Evolutionary conservation across 106 monocot genomes (phyloP), one percentile per base, ranked within the genome.

Genomic region (Phalaenopsis equestris): DNA sequence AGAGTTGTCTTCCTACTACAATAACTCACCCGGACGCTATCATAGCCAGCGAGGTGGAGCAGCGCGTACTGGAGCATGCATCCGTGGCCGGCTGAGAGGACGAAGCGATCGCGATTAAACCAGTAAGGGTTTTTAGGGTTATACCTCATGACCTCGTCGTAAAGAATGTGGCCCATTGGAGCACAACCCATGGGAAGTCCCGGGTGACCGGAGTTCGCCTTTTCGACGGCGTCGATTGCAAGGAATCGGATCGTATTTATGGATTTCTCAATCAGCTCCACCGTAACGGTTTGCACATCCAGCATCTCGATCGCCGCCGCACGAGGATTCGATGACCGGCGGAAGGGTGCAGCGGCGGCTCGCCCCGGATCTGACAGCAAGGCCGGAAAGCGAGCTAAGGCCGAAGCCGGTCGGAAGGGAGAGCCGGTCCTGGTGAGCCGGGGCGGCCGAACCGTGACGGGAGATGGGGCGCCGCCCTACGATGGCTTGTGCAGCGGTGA

Each of bases 21-120:
- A n/a, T 1, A 12, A 39, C 83, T 81, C 67, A 96, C 96, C 91
- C 78, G 55, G 61, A 96, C 96, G 79, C 93, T 93, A 77, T 96
- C 96, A 75, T 93, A 96, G 8, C 96, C 96, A 39, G 96, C 96
- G 41, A 96, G 91, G 76, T 96, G 96, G 72, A 96, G 91, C 42
- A 96, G 85, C 1, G 96, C 96, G 79, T 96, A 96, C 82, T 90
- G 96, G 39, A 96, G 91, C 96, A 96, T 96, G 78, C 96, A 96
- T 5, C 96, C 96, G 41, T 96, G 96, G 16, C 96, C 96, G 36
- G 96, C 96, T 21, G 96, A 96, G 75, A 96, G 91, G 6, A 96
- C 87, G 78, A 96, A 96, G 67, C 96, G 86, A 72, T 96, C 96
- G 42, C 93, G 84, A 81, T 96, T 96, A 85, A 96, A 96, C 90